Percentiles rank a stretch among this genome's conserved stretches.
phyloP scores from a whole-genome alignment of 2,329 filamentous ascomycete species.

The Diaporthe nobilis region DNA sequence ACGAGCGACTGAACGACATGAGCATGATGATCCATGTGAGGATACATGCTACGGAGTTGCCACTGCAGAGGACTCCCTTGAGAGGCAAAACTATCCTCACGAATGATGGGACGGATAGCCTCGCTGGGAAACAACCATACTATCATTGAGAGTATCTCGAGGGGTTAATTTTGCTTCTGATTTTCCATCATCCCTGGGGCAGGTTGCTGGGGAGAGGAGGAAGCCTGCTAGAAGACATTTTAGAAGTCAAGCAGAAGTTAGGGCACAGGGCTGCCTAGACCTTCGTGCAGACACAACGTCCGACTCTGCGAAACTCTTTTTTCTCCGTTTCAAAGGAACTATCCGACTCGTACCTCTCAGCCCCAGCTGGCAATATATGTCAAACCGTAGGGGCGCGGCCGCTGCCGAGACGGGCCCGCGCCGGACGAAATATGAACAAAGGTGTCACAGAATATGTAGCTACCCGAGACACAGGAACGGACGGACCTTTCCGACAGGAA shows the following conservation, averaged over 20 bases:
- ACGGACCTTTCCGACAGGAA: background rate
- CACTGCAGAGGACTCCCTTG: conserved; percentile 8
- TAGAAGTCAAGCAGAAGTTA: background rate
- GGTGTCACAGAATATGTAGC: conserved; percentile 33
- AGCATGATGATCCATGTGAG: background rate
- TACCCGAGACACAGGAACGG: conserved; percentile 25
- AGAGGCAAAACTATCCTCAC: background rate
- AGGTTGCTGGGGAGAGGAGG: background rate
- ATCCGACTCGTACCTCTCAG: background rate
- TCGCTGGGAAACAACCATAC: background rate
- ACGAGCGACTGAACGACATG: background rate
- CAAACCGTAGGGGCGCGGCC: conserved; percentile 2
- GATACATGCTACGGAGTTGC: background rate
- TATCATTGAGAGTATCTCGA: background rate
- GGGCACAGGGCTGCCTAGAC: background rate
- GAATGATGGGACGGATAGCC: background rate
- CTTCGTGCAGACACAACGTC: background rate
- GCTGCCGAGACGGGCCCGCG: background rate
- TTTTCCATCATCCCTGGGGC: too few relatives aligned
- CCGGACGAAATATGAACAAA: conserved; percentile 28
- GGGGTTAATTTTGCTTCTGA: background rate
- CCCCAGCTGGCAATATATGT: background rate
- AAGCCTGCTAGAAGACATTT: background rate
- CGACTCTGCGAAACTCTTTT: background rate
- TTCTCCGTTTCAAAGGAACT: background rate